Percentiles rank a stretch among this genome's conserved stretches.
Conservation (phyloP, 176 grass and related monocot genomes). For the Aechmea fasciata region DNA sequence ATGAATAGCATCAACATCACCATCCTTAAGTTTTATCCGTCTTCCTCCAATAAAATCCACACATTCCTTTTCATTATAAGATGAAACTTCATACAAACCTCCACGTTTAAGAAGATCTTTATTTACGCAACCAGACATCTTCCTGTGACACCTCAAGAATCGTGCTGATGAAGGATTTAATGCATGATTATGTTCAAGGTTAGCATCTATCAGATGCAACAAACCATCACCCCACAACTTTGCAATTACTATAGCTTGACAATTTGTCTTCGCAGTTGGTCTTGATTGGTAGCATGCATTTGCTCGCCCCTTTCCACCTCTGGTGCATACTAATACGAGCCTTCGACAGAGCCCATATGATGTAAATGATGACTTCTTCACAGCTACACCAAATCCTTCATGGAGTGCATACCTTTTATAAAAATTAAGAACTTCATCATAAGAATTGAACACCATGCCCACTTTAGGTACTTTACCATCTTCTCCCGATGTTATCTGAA, state of each 20-base stretch:
- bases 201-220: conserved; percentile 57
- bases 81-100: conserved; percentile 34
- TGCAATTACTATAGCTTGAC: conserved; percentile 54
- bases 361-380: conserved; percentile 81
- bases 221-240: conserved; percentile 51
- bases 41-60: conserved; percentile 46
- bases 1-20: conserved; percentile 35
- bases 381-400: conserved; percentile 63
- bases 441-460: conserved; percentile 68
- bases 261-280: conserved; percentile 68
- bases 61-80: conserved; percentile 25
- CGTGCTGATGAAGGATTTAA: conserved; percentile 43
- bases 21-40: conserved; percentile 43
- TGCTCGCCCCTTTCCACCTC: conserved; percentile 48
- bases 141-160: conserved; percentile 61
- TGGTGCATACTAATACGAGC: conserved; percentile 59
- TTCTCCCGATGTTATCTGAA: conserved; percentile 6
- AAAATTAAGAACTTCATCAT: conserved; percentile 73
- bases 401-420: conserved; percentile 68
- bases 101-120: conserved; percentile 57
- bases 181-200: conserved; percentile 57
- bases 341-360: conserved; percentile 62
- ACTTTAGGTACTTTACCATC: conserved; percentile 56
- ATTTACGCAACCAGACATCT: conserved; percentile 47
- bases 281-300: conserved; percentile 74